Evolutionary conservation across 2,329 filamentous ascomycete genomes (phyloP).

Genomic region (Fonsecaea nubica): DNA sequence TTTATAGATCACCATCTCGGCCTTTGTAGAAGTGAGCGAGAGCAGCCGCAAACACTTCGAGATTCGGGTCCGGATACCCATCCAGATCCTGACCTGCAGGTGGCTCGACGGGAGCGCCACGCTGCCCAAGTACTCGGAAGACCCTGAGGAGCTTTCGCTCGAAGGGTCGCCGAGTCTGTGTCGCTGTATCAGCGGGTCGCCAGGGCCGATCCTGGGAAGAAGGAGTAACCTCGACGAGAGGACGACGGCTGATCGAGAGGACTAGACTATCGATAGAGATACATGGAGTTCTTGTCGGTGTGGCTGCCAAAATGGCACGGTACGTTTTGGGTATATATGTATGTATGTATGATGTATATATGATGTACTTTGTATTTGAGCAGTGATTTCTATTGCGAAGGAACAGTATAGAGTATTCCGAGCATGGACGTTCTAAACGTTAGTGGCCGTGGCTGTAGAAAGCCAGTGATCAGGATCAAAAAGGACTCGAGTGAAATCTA

Average conservation of each 20-base stretch:
- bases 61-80: slow-evolving; percentile 15
- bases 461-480: too few species aligned
- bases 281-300: background rate
- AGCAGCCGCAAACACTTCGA: slow-evolving; percentile 16
- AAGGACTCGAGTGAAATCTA: too few species aligned
- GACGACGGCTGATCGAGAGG: background rate
- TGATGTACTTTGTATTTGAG: too few species aligned
- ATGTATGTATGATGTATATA: too few species aligned
- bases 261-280: background rate
- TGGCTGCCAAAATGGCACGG: background rate
- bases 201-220: background rate
- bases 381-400: too few species aligned
- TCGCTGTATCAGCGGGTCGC: slow-evolving; percentile 5
- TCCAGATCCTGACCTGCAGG: slow-evolving; percentile 16
- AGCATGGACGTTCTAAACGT: too few species aligned
- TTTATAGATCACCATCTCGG: slow-evolving; percentile 12
- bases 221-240: background rate
- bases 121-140: slow-evolving; percentile 21
- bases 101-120: slow-evolving; percentile 16
- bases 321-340: too few species aligned
- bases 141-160: background rate
- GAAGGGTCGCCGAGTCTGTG: slow-evolving; percentile 11
- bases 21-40: slow-evolving; percentile 14
- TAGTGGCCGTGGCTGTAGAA: too few species aligned
- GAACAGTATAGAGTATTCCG: too few species aligned